phyloP scores from a whole-genome alignment of 371 early-diverging fungal genomes.

The Capniomyces stellatus region DNA sequence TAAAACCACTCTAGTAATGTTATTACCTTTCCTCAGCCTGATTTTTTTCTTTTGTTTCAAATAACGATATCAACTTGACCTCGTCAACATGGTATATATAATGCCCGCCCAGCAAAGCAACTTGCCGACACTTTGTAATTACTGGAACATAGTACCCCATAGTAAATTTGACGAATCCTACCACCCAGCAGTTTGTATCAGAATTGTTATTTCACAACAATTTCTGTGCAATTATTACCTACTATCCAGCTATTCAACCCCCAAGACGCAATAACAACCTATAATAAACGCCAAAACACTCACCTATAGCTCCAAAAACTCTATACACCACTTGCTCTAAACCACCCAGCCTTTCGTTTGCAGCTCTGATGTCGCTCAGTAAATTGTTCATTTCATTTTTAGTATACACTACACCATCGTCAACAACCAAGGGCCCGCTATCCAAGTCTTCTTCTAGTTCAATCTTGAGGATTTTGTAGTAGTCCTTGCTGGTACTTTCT shows the following conservation, averaged over 20 bases:
- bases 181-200: too few species aligned
- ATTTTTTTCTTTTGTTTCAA: constrained; percentile 43
- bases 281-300: too few species aligned
- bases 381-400: constrained; percentile 51
- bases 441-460: neutral
- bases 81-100: constrained; percentile 89
- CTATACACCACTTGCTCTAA: constrained; percentile 11
- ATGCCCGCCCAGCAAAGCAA: constrained; percentile 87
- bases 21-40: constrained; percentile 49
- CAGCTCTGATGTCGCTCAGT: constrained; percentile 60
- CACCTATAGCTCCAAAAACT: neutral
- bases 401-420: constrained; percentile 35
- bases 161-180: constrained; percentile 80
- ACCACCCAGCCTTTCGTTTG: constrained; percentile 59
- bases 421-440: neutral
- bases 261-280: too few species aligned
- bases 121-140: constrained; percentile 71
- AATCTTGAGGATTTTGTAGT: neutral
- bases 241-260: too few species aligned
- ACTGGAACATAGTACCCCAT: constrained; percentile 83
- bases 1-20: neutral
- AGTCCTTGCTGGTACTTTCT: neutral
- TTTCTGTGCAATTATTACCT: too few species aligned
- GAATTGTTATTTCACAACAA: too few species aligned
- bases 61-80: constrained; percentile 56